Evolutionary conservation across 768 basidiomycete species (phyloP), one percentile per base, ranked within the genome.

Genomic region (Tulasnella sp.): DNA sequence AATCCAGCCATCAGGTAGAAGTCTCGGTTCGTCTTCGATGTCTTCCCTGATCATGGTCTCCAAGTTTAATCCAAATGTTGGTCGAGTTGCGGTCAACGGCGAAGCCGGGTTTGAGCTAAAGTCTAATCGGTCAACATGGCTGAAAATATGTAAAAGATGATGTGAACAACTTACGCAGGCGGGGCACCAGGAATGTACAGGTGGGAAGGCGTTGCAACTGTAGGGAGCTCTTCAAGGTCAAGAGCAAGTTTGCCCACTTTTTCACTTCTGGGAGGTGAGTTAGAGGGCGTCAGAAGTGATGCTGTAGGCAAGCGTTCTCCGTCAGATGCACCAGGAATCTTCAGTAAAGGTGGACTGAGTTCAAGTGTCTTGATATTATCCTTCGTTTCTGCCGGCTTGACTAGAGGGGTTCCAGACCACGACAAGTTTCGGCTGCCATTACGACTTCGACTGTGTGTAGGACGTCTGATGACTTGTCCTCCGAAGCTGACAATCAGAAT

Each of bases 401-500:
- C 28, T 24, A 37, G 25, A 10, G 46, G 37, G 25, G 54, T 34
- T 3, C 24, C 33, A 32, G 34, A 29, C 2, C 22, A 25, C 0
- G 57, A 52, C 10, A 59, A 56, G 9, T 58, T 56, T 5, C 55
- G 51, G 10, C 60, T 55, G 6, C 56, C 42, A 0, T 60, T 62
- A 2, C 58, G 48, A n/a, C n/a, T n/a, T n/a, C n/a, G n/a, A 6
- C 60, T 59, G 42, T 43, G 50, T 22, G 50, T 31, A 5, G 54
- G 54, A 24, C 54, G 37, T 22, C 37, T 42, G 62, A 87, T 79
- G 6, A 78, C 67, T 58, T 88, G 84, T 0, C 84, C 84, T 13
- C 84, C 84, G 59, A 88, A 88, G 1, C 83, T 86, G 5, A 88
- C 81, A 24, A 87, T 66, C 24, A 87, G 70, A 35, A 88, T 74